Base-by-base conservation (phyloP, 345 rosid genomes). In the Pistacia atlantica region DNA sequence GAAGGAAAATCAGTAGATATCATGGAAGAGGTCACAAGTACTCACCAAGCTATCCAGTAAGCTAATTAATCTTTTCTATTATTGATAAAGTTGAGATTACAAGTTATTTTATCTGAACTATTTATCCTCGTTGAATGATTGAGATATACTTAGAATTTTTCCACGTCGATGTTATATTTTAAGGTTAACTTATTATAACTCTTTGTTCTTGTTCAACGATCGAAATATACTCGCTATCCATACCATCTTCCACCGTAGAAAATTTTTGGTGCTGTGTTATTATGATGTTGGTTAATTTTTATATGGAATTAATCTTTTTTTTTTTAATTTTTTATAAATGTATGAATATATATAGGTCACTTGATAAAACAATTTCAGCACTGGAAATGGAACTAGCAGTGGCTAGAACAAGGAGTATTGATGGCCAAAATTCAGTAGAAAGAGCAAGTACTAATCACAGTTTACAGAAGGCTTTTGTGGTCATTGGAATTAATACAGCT, bases 401-500 rank as follows among this genome's bases (percentile, higher is more conserved):
- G 13, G 87, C 86, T 72, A 87, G 81, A 4, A 81, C 82, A 37
- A 84, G 79, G 31, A 80, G 76, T 17, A 72, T 54, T 16, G 61
- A 20, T 31, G 82, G 78, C 8, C 79, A 78, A 49, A 69, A 71
- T 65, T 6, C 70, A 20, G n/a, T 18, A 61, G 81, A 74, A 25
- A 57, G 11, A 3, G 75, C 81, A 37, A 81, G 81, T 11, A 91
- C 31, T 61, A 17, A 93, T 73, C 88, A 80, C 22, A 87, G 84
- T 52, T 38, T 88, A 17, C 86, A 79, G 64, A 93, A 85, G 80
- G 95, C 91, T 31, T 95, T 95, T 81, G 92, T 84, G 57, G 94
- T 95, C 5, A 81, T 95, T 61, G 99, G 98, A 37, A 91, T 95
- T 60, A 91, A 93, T 66, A 93, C 98, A 38, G 97, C 97, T 11